These are phyloP conservation scores for Gloeostereum incarnatum DNA, from an alignment of 768 basidiomycete species.

Conservation along the genomic window DNA sequence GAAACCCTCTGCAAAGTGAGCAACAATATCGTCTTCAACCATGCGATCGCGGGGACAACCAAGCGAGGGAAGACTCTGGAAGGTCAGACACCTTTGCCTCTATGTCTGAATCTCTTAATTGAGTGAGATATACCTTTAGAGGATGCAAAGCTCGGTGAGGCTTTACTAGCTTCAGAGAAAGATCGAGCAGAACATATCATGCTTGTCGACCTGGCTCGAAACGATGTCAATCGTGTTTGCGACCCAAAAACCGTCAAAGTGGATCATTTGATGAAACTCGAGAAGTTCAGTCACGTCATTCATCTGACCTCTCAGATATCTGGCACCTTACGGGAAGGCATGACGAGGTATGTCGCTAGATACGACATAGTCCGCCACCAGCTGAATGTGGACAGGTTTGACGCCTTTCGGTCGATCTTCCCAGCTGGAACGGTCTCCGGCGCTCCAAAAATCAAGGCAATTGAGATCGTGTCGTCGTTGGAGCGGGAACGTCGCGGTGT, in stretches of 20 bases:
- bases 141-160: conserved; percentile 72
- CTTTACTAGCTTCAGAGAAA: conserved; percentile 79
- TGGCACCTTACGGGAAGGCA: conserved; percentile 70
- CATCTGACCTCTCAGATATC: conserved; percentile 95
- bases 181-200: conserved; percentile 98
- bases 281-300: conserved; percentile 97
- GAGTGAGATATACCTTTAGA: conserved; percentile 36
- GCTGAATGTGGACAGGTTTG: conserved; percentile 85
- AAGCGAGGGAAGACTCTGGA: conserved; percentile 77
- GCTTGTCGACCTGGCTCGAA: conserved; percentile 96
- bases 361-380: no score
- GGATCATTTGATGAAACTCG: conserved; percentile 86
- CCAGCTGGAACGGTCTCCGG: conserved; percentile 98
- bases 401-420: conserved; percentile 98
- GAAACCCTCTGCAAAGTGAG: conserved; percentile 97
- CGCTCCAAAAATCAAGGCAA: conserved; percentile 97
- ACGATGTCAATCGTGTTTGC: conserved; percentile 98
- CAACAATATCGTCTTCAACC: conserved; percentile 87
- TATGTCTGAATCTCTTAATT: background rate
- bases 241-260: conserved; percentile 93
- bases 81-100: conserved; percentile 44
- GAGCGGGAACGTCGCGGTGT: conserved; percentile 89
- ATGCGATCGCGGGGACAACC: conserved; percentile 95
- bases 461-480: conserved; percentile 81
- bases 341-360: conserved; percentile 54